A percentile compares a stretch with the other conserved stretches of the same genome.
phyloP scores from a whole-genome alignment of 164 flowering plant genomes.

The Magnolia sinica region DNA sequence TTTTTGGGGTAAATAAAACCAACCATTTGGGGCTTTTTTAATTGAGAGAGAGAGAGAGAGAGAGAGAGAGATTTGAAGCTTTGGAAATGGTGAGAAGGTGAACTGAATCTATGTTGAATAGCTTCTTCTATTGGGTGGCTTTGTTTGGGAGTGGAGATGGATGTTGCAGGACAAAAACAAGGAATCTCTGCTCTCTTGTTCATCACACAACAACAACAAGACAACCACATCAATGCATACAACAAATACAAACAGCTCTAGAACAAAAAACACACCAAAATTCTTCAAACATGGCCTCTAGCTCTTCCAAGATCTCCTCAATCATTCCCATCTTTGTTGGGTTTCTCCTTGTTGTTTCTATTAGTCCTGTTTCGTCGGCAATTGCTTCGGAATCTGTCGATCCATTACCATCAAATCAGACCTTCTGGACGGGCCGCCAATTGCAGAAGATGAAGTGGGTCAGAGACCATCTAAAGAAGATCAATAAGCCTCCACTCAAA shows the following conservation, averaged over 20 bases:
- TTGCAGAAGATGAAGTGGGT: constrained; percentile 53
- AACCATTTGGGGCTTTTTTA: not conserved
- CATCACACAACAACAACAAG: constrained; percentile 37
- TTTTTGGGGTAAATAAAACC: constrained; percentile 24
- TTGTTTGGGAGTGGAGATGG: constrained; percentile 30
- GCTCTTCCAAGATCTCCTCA: constrained; percentile 42
- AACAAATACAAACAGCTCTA: constrained; percentile 25
- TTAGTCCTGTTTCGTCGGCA: constrained; percentile 25
- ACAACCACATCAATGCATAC: constrained; percentile 49
- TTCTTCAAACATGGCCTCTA: constrained; percentile 46
- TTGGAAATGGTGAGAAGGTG: not conserved
- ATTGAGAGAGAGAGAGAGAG: constrained; percentile 18
- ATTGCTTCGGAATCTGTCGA: constrained; percentile 2
- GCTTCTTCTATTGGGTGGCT: constrained; percentile 26
- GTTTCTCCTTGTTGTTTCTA: constrained; percentile 42
- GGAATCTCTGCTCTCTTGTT: constrained; percentile 25
- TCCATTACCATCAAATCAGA: constrained; percentile 24
- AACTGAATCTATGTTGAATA: no score
- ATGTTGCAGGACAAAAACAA: constrained; percentile 29
- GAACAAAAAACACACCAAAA: constrained; percentile 29
- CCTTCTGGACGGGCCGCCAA: constrained; percentile 59
- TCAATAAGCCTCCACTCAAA: constrained; percentile 83
- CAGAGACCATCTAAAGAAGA: constrained; percentile 55
- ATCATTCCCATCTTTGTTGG: constrained; percentile 55
- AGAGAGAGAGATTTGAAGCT: constrained; percentile 10